Evolutionary conservation across 192 early-diverging fungal genomes (phyloP).

Genomic region (Mortierella antarctica): DNA sequence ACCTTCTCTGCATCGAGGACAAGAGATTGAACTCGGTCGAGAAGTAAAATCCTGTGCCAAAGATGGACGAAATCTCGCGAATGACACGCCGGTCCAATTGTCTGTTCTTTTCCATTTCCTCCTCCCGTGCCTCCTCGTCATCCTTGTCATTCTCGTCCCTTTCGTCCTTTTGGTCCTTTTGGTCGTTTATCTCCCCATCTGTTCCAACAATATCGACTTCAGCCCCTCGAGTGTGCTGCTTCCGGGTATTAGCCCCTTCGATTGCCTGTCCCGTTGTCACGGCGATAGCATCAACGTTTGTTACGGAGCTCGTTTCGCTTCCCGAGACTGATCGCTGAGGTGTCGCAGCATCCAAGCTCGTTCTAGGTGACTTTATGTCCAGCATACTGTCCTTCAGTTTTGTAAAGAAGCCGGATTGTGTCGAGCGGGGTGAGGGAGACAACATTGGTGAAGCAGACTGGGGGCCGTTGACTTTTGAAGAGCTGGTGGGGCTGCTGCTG

Average conservation of each 20-base stretch:
- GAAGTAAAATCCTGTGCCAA: constrained; percentile 61
- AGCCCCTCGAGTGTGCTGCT: too few relatives aligned
- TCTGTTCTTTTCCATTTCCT: constrained; percentile 40
- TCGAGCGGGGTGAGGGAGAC: constrained; percentile 1
- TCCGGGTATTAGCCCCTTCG: too few relatives aligned
- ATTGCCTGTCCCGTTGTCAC: neutral
- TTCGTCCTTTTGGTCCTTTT: neutral
- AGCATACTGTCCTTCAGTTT: constrained; percentile 24
- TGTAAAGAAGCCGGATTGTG: constrained; percentile 25
- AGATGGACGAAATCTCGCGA: constrained; percentile 58
- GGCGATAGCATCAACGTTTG: neutral
- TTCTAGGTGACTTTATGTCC: constrained; percentile 8
- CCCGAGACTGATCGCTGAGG: neutral
- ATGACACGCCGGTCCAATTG: constrained; percentile 59
- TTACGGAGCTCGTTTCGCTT: neutral
- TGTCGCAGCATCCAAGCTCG: constrained; percentile 2
- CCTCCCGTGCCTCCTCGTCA: constrained; percentile 29
- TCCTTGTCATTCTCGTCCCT: neutral
- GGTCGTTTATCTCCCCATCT: constrained; percentile 22
- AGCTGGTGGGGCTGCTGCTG: neutral
- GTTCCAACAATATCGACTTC: constrained; percentile 4
- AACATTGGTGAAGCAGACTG: neutral
- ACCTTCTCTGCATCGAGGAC: constrained; percentile 22
- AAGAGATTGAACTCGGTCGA: constrained; percentile 53
- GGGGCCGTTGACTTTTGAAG: neutral